Base-by-base conservation (phyloP, 2,329 filamentous ascomycete genomes). In the Scedosporium aurantiacum region DNA sequence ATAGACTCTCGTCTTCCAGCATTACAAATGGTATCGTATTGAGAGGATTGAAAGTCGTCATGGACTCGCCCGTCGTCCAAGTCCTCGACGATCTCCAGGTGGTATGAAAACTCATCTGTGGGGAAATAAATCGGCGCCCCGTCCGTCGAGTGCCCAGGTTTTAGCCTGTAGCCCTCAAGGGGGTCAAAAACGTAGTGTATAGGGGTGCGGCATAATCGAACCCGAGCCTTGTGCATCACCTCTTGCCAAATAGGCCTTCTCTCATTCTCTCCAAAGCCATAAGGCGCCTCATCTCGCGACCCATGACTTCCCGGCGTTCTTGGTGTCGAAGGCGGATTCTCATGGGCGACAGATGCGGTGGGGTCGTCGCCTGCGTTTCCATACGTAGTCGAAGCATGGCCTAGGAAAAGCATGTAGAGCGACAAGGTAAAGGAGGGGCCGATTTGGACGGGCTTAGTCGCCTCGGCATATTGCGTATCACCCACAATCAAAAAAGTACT, bases 391-490 rank as follows among this genome's bases (percentile, higher is more conserved):
- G 52, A 41, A 40, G 86, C 78, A 72, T 97, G 91, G 1, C 91
- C 89, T 2, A 87, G 80, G 68, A 97, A 99, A 0, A 97, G 81
- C 91, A 97, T 97, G 73, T 97, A 99, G 66, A 97, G 76, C 0
- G 92, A 96, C 6, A 97, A 73, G 0, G 84, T 88, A 68, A 97
- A 97, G 0, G 86, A 84, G 0, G 93, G 91, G 0, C 94, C 94
- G 63, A 97, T 88, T 69, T 97, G 91, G 55, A 90, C 85, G 0
- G 87, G 81, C 8, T 78, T 75, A 0, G 76, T 79, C 5, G 86
- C 82, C 47, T 64, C 85, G 2, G 84, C 82, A 72, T 94, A 97
- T 65, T 91, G 88, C 0, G 86, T 88, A 71, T 99, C 94, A 2
- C 91, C 91, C 54, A 91, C 83, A 28, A 88, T 95, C 57, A 97